Evolutionary conservation across 768 basidiomycete genomes (phyloP).

Genomic region (Auricularia heimuer): DNA sequence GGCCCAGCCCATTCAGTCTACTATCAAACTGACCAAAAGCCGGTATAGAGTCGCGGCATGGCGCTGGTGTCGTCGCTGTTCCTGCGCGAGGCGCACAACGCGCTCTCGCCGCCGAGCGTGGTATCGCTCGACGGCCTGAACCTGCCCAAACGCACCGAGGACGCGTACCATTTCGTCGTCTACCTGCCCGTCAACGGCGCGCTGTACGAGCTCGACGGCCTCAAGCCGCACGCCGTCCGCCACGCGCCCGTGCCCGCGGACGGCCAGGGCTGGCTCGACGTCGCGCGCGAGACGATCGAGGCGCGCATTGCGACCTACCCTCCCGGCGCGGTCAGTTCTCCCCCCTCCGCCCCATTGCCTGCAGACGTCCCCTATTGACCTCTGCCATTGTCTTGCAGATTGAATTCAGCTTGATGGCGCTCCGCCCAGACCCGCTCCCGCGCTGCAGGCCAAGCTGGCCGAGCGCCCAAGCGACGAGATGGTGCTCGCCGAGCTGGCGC

Average conservation of each 20-base stretch:
- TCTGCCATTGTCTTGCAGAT: constrained; percentile 35
- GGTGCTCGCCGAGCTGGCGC: constrained; percentile 43
- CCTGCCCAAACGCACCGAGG: constrained; percentile 54
- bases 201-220: constrained; percentile 89
- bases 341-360: background rate
- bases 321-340: constrained; percentile 60
- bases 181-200: constrained; percentile 79
- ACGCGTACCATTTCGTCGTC: constrained; percentile 95
- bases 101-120: constrained; percentile 81
- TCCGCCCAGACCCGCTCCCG: constrained; percentile 72
- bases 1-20: background rate
- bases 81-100: constrained; percentile 81
- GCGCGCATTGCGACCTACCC: constrained; percentile 86
- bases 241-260: constrained; percentile 57
- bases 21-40: background rate
- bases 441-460: constrained; percentile 49
- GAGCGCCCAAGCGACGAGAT: constrained; percentile 39
- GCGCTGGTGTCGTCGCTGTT: constrained; percentile 74
- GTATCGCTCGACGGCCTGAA: constrained; percentile 81
- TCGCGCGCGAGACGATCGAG: constrained; percentile 79
- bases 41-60: constrained; percentile 50
- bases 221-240: constrained; percentile 67
- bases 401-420: constrained; percentile 84
- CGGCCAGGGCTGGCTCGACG: constrained; percentile 75
- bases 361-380: background rate